A percentile compares a stretch with the other conserved stretches of the same genome.
These are phyloP conservation scores for Aspergillus pseudoterreus DNA, from an alignment of 2,329 filamentous ascomycete species.

Conservation along the genomic window DNA sequence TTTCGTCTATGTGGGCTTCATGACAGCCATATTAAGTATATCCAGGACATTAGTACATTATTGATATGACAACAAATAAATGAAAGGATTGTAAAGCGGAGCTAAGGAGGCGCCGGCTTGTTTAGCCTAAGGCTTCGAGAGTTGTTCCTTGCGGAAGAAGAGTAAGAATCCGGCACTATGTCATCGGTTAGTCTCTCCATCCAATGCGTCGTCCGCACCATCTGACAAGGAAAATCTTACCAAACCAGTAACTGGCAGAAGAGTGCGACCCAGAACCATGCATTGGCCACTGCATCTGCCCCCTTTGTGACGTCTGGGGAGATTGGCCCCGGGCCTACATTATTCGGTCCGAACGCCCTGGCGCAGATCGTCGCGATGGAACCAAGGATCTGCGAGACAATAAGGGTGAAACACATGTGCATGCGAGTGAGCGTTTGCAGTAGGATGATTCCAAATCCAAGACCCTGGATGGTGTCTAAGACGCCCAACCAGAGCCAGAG, in stretches of 20 bases:
- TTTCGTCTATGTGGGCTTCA: too few species aligned
- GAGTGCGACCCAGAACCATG: conserved; percentile 61
- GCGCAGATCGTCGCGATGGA: conserved; percentile 61
- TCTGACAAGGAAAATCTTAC: conserved; percentile 34
- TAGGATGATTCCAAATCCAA: conserved; percentile 66
- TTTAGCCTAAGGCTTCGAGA: conserved; percentile 36
- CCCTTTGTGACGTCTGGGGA: conserved; percentile 59
- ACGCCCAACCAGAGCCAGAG: conserved; percentile 67
- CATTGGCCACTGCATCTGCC: conserved; percentile 43
- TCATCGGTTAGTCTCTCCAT: not conserved
- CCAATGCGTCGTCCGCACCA: not conserved
- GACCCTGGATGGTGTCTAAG: conserved; percentile 61
- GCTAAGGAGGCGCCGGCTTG: too few species aligned
- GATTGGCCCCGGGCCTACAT: conserved; percentile 57
- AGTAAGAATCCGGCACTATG: conserved; percentile 37
- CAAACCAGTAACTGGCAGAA: conserved; percentile 56
- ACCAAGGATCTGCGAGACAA: conserved; percentile 59
- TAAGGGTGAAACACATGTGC: conserved; percentile 61
- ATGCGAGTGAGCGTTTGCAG: conserved; percentile 62
- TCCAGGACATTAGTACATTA: too few species aligned
- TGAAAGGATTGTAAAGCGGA: too few species aligned
- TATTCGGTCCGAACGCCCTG: conserved; percentile 58
- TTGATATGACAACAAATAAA: too few species aligned
- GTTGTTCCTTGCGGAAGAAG: conserved; percentile 45
- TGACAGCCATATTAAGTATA: too few species aligned